These are phyloP conservation scores for Pyrrhoderma noxium DNA, from an alignment of 1,284 basidiomycete species.

Conservation along the genomic window DNA sequence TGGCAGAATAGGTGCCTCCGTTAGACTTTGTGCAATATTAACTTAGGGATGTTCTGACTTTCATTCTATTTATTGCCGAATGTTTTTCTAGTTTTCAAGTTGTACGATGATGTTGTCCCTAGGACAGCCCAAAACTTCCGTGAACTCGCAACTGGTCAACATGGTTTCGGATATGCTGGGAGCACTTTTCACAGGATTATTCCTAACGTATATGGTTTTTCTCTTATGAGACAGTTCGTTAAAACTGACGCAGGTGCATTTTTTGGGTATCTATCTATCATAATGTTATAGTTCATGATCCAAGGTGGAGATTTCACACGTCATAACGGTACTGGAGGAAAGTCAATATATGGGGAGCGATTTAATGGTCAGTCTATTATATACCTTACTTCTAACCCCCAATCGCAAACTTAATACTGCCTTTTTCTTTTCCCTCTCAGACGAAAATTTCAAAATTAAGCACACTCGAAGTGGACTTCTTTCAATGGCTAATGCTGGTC, in stretches of 20 bases:
- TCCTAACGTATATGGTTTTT: conserved; percentile 30
- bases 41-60: not conserved
- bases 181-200: conserved; percentile 81
- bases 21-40: not conserved
- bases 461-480: conserved; percentile 81
- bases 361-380: conserved; percentile 52
- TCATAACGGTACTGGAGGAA: conserved; percentile 83
- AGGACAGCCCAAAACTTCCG: conserved; percentile 86
- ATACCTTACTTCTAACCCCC: too few relatives aligned
- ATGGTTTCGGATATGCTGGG: conserved; percentile 58
- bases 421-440: conserved; percentile 29
- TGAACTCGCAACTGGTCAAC: conserved; percentile 75
- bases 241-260: too few relatives aligned
- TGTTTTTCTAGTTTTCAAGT: conserved; percentile 62
- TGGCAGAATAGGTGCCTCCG: too few relatives aligned
- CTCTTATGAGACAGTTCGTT: conserved; percentile 16
- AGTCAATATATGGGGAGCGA: conserved; percentile 88
- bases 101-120: conserved; percentile 70
- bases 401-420: conserved; percentile 2
- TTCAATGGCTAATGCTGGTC: conserved; percentile 85
- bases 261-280: too few relatives aligned
- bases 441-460: conserved; percentile 81
- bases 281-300: conserved; percentile 38
- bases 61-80: conserved; percentile 29
- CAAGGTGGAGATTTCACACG: conserved; percentile 71